Base-by-base conservation (phyloP, 306 rosid species). In the Alnus glutinosa region DNA sequence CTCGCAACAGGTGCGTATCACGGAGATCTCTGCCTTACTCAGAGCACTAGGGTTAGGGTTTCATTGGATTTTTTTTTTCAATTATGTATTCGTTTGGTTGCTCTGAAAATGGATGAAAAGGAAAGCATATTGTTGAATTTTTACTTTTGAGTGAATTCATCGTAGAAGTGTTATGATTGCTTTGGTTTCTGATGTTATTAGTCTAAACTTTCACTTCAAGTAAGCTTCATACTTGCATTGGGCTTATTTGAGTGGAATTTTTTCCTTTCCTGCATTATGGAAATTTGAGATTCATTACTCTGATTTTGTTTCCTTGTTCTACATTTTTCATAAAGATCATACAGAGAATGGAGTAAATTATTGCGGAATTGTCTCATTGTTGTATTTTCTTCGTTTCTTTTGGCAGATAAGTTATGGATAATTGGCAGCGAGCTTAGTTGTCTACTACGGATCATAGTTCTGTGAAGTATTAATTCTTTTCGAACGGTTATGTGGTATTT, bases 371-470 rank as follows among this genome's bases (percentile, higher is more conserved):
- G 28, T 32, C 10, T 75, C 14, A 13, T 50, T 76, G 44, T 50
- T 48, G 49, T 23, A 14, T 2, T 15, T 51, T 34, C n/a, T 28
- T 30, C 49, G 36, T 71, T 61, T 79, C 67, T 52, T 18, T 77
- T 79, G 50, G 50, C 88, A 78, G 89, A 71, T 34, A 74, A 83
- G 54, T 44, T 50, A 8, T 42, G 50, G 49, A 39, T 39, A 67
- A 67, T 18, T 36, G 70, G 50, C 30, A 44, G 50, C 50, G 50
- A 39, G 51, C 49, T 39, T 42, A 67, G 9, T 47, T 18, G 72
- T 42, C 72, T 23, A 14, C 19, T 39, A 67, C n/a, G 37, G 32
- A 4, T 28, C 9, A 28, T 23, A 58, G 64, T 58, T 58, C 14
- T 58, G 12, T 10, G 13, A 58, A 58, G 66, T n/a, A 19, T 23